A percentile compares a stretch with the other conserved stretches of the same genome.
Evolutionary conservation across 192 early-diverging fungal genomes (phyloP).

Genomic region (Podochytrium sp.): DNA sequence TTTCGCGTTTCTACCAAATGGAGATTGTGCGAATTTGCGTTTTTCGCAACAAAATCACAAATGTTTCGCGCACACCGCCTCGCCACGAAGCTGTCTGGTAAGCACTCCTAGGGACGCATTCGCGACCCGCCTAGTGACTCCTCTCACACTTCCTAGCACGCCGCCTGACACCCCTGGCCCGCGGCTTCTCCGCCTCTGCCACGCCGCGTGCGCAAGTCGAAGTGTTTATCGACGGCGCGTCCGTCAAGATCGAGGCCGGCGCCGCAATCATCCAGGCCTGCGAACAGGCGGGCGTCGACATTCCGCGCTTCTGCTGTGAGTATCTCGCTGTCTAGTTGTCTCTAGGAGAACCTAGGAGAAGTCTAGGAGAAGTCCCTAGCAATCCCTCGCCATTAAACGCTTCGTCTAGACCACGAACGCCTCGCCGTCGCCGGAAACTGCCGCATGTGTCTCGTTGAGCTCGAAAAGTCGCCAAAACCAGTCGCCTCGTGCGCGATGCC

Average conservation of each 20-base stretch:
- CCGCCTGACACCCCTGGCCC: not conserved
- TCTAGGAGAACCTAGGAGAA: too few species aligned
- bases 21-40: too few species aligned
- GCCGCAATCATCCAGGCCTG: slow-evolving; percentile 97
- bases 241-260: slow-evolving; percentile 89
- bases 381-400: too few species aligned
- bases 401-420: slow-evolving; percentile 76
- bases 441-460: slow-evolving; percentile 98
- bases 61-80: not conserved
- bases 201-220: slow-evolving; percentile 37
- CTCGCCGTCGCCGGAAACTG: slow-evolving; percentile 98
- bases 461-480: slow-evolving; percentile 95
- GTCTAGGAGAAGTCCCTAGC: too few species aligned
- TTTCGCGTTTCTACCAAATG: too few species aligned
- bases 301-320: slow-evolving; percentile 74
- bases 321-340: not conserved
- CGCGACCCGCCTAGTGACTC: too few species aligned
- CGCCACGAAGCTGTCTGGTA: not conserved
- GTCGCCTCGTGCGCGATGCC: slow-evolving; percentile 97
- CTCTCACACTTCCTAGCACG: too few species aligned
- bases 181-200: not conserved
- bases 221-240: slow-evolving; percentile 85
- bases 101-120: too few species aligned
- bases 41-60: not conserved
- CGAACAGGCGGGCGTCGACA: slow-evolving; percentile 91